Percentiles rank a stretch among this genome's conserved stretches.
Evolutionary conservation across 2,329 filamentous ascomycete species (phyloP).

Genomic region (Hypoxylon sp.): DNA sequence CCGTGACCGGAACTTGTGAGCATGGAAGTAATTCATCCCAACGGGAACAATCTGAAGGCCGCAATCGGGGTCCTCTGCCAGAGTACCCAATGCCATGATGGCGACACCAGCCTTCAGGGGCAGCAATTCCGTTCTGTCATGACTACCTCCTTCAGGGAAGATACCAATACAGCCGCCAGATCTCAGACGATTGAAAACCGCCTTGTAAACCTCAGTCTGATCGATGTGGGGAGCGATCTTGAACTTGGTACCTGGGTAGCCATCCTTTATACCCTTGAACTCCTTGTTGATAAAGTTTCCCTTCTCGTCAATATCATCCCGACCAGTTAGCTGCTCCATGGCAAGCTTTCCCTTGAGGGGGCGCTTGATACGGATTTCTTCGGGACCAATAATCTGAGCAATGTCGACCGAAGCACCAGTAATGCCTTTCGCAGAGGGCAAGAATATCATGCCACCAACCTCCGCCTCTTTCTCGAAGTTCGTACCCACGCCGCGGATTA

Average conservation of each 20-base stretch:
- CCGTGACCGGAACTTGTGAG: constrained; percentile 96
- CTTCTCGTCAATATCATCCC: constrained; percentile 77
- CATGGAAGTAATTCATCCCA: constrained; percentile 99
- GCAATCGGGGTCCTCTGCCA: constrained; percentile 87
- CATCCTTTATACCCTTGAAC: constrained; percentile 68
- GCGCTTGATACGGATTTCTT: constrained; percentile 89
- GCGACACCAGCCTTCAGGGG: constrained; percentile 97
- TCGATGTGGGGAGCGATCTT: constrained; percentile 94
- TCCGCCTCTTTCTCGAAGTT: constrained; percentile 85
- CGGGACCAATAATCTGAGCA: constrained; percentile 81
- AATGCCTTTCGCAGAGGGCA: constrained; percentile 85
- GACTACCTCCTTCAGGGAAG: constrained; percentile 96
- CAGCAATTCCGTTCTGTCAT: constrained; percentile 91
- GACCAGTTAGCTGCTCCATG: constrained; percentile 84
- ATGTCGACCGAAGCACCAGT: constrained; percentile 87
- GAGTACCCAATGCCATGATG: constrained; percentile 94
- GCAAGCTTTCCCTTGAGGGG: constrained; percentile 84
- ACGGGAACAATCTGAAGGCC: constrained; percentile 95
- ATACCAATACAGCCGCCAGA: constrained; percentile 93
- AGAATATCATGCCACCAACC: constrained; percentile 85
- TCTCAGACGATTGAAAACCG: constrained; percentile 87
- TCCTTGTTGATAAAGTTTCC: constrained; percentile 73
- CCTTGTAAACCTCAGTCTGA: constrained; percentile 92
- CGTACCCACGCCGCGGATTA: constrained; percentile 84
- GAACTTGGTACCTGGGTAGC: constrained; percentile 84